These are phyloP conservation scores for Ogataea paraovalis DNA, from an alignment of 805 yeast species.

Conservation along the genomic window DNA sequence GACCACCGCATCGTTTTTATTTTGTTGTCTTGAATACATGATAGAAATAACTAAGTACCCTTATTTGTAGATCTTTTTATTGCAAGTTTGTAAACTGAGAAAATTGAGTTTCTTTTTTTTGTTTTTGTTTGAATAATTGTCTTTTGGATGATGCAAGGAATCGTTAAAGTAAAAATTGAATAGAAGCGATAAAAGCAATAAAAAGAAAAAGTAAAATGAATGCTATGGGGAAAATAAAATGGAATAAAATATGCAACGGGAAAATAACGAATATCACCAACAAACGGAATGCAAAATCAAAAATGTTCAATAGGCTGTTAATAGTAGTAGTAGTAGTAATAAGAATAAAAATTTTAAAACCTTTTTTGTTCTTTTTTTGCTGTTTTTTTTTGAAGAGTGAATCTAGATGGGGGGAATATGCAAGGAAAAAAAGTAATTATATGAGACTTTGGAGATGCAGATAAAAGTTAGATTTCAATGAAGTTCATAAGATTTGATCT, in stretches of 20 bases:
- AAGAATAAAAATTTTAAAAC: background rate
- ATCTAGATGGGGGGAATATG: background rate
- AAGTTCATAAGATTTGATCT: background rate
- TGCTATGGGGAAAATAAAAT: background rate
- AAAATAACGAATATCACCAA: background rate
- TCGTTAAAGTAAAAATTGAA: background rate
- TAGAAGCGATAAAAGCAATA: background rate
- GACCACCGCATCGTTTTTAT: constrained; percentile 14
- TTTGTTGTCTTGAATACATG: constrained; percentile 2
- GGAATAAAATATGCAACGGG: background rate
- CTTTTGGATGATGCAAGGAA: background rate
- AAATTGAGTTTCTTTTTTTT: background rate
- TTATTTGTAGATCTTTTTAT: too few species aligned
- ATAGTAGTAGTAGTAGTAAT: background rate
- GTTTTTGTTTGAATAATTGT: background rate
- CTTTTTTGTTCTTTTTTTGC: background rate
- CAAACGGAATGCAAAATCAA: background rate
- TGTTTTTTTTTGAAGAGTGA: background rate
- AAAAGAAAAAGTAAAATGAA: background rate
- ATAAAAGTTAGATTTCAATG: constrained; percentile 1
- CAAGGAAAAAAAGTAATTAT: background rate
- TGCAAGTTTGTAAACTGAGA: too few species aligned
- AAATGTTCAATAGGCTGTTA: background rate
- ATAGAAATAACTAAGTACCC: too few species aligned
- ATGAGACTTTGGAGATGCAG: background rate